Conservation (phyloP, 179 eudicot genomes). For the Carnegiea gigantea region DNA sequence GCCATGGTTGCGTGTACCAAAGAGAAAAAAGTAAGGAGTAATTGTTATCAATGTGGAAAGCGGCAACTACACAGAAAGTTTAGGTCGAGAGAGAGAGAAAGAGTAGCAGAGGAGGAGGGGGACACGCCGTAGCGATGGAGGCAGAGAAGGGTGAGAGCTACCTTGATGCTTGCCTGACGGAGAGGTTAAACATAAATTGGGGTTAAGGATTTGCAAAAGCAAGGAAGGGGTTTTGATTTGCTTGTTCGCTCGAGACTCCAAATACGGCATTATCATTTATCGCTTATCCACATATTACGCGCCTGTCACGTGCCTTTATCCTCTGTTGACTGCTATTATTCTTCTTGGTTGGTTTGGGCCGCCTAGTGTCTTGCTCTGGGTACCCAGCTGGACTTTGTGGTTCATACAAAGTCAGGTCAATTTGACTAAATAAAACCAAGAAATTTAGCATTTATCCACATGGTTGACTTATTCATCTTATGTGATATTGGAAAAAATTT, state of each 20-base stretch:
- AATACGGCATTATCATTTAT: constrained; percentile 16
- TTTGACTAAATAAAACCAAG: no score
- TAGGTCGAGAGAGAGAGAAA: not conserved
- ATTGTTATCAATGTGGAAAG: not conserved
- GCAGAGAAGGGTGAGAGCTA: no score
- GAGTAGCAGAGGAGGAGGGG: not conserved
- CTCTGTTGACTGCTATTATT: no score
- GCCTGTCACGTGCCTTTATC: constrained; percentile 1
- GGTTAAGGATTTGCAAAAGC: no score
- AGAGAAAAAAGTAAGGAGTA: not conserved
- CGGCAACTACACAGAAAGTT: not conserved
- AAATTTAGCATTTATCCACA: no score
- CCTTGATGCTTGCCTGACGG: no score
- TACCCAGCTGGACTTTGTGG: no score
- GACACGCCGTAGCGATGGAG: not conserved
- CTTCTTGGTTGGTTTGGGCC: not conserved
- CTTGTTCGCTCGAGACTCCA: not conserved
- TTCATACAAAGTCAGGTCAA: no score
- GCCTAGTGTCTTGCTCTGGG: not conserved
- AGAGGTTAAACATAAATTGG: no score
- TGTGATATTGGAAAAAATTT: no score
- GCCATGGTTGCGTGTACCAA: not conserved
- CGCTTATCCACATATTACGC: constrained; percentile 30
- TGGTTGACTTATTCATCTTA: no score
- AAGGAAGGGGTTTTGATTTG: no score